Base-by-base conservation (phyloP, 2,329 filamentous ascomycete species). In the Colletotrichum sp. region DNA sequence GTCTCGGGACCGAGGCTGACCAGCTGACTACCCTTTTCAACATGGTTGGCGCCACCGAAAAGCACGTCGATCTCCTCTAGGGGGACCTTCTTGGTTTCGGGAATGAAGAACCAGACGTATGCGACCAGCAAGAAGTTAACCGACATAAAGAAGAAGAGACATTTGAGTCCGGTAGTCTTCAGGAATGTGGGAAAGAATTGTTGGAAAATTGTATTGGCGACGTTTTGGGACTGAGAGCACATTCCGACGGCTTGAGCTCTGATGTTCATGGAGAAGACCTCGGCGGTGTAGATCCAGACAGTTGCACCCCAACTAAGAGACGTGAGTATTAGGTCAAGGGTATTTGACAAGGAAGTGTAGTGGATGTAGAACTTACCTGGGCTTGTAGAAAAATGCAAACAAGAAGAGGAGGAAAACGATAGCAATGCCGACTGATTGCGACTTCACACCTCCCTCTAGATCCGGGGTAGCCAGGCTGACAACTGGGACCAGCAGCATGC, bases 181-280 rank as follows among this genome's bases (percentile, higher is more conserved):
- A 93, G 87, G 84, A 94, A 94, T 8, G 88, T 90, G 16, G 92
- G 92, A 86, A 94, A 94, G 86, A 94, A 93, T 77, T 94, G 92
- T 81, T 93, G 91, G 80, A 93, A 91, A 78, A 94, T 90, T 69
- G 89, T 88, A 82, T 94, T 93, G 81, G 91, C 91, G 64, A 94
- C 90, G 80, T 93, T 91, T 77, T 91, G 90, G 73, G 86, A 90
- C 79, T 91, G 87, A 27, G 85, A 86, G 74, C 84, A 91, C 92
- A 94, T 94, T 68, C 91, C 92, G 15, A 94, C 91, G 27, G 92
- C 92, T 81, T 94, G 92, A 6, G 92, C 91, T 74, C 92, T 91
- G 19, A 94, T 90, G 82, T 94, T 94, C 90, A 93, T 93, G 65
- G 89, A 91, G 85, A 94, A 94, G 74, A 94, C 86, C 79, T 94